phyloP scores from a whole-genome alignment of 2,329 filamentous ascomycete genomes.

The Apiospora saccharicola region DNA sequence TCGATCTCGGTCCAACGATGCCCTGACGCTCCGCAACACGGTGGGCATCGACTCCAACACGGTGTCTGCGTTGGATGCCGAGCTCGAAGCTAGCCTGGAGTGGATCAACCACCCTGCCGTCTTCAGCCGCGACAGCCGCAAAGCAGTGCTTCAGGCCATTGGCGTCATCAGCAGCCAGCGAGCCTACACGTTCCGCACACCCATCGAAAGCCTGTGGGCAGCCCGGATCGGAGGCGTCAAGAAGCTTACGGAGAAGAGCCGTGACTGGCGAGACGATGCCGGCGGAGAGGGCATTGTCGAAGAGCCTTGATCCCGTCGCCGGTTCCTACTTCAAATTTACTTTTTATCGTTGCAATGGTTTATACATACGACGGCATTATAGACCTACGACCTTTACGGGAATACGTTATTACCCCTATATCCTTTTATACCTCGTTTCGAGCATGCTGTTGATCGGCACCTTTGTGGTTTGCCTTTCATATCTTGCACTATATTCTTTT shows the following conservation, averaged over 20 bases:
- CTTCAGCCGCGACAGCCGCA: constrained; percentile 91
- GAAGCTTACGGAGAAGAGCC: constrained; percentile 80
- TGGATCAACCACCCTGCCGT: constrained; percentile 98
- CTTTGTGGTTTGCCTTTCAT: background rate
- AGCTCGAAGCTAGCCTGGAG: constrained; percentile 88
- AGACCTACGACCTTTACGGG: constrained; percentile 5
- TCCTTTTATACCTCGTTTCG: background rate
- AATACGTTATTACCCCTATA: constrained; percentile 6
- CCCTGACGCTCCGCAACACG: constrained; percentile 60
- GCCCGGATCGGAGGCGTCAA: constrained; percentile 82
- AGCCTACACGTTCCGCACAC: constrained; percentile 90
- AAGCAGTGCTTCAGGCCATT: constrained; percentile 94
- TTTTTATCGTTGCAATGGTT: background rate
- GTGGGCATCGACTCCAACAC: constrained; percentile 84
- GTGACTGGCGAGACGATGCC: constrained; percentile 89
- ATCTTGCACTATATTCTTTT: background rate
- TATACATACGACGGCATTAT: background rate
- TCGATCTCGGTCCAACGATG: constrained; percentile 63
- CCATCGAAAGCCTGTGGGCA: constrained; percentile 90
- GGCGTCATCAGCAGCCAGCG: constrained; percentile 95
- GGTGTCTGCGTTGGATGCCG: constrained; percentile 86
- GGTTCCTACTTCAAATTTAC: background rate
- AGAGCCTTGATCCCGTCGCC: constrained; percentile 54
- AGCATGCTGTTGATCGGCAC: constrained; percentile 14
- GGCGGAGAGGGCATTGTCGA: constrained; percentile 75